phyloP scores from a whole-genome alignment of 1,284 basidiomycete species.

The Leccinum subrobustum region DNA sequence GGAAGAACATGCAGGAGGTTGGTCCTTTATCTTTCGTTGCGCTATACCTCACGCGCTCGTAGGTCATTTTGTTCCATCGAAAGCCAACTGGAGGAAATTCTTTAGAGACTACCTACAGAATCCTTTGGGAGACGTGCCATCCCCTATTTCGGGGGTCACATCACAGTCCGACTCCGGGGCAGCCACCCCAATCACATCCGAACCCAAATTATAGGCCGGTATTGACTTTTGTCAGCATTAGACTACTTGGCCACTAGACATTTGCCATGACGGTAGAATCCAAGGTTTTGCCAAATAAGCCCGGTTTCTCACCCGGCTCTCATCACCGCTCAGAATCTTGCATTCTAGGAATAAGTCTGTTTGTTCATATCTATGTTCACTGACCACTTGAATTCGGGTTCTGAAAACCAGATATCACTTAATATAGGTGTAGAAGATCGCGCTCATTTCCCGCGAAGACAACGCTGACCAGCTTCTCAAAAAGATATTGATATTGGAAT shows the following conservation, averaged over 20 bases:
- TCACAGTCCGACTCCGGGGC: slow-evolving; percentile 25
- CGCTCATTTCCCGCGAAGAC: neutral
- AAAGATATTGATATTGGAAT: neutral
- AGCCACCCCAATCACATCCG: slow-evolving; percentile 17
- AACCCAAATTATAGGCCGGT: slow-evolving; percentile 4
- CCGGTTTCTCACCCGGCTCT: neutral
- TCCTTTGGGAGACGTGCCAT: slow-evolving; percentile 28
- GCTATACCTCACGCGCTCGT: slow-evolving; percentile 1
- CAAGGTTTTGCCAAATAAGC: neutral
- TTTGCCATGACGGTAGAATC: neutral
- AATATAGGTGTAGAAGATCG: neutral
- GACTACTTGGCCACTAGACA: slow-evolving; percentile 2
- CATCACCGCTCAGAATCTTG: neutral
- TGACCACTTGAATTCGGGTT: neutral
- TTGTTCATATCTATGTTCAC: neutral
- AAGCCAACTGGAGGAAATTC: slow-evolving; percentile 72
- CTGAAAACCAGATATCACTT: neutral
- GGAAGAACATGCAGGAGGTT: slow-evolving; percentile 76
- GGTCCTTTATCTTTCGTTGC: slow-evolving; percentile 16
- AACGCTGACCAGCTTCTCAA: neutral
- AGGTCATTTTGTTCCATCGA: slow-evolving; percentile 83
- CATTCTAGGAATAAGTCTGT: neutral
- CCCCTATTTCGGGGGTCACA: slow-evolving; percentile 14
- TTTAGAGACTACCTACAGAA: slow-evolving; percentile 51
- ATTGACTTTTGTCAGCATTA: slow-evolving; percentile 1